A percentile compares a stretch with the other conserved stretches of the same genome.
phyloP scores from a whole-genome alignment of 75 land plant species.

The Gnetum montanum region DNA sequence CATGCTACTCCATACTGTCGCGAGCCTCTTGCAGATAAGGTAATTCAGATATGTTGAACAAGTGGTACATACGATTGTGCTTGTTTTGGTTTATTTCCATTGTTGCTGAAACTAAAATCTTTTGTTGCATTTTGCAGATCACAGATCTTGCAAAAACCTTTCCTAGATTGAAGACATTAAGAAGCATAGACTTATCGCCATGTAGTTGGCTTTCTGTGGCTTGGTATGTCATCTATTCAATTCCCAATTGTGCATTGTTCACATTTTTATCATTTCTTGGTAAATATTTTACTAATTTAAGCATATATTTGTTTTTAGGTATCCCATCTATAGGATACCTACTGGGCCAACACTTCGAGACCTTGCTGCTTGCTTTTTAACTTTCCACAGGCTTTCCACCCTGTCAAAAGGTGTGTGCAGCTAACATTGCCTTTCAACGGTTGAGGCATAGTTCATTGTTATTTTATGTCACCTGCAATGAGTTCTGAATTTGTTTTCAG shows the following conservation, averaged over 20 bases:
- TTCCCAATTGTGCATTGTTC: too few species aligned
- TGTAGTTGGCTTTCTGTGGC: slow-evolving; percentile 87
- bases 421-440: background rate
- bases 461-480: too few species aligned
- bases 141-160: slow-evolving; percentile 38
- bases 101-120: background rate
- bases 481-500: background rate
- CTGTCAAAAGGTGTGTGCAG: slow-evolving; percentile 41
- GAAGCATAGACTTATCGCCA: slow-evolving; percentile 67
- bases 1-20: slow-evolving; percentile 45
- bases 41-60: slow-evolving; percentile 3
- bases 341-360: slow-evolving; percentile 70
- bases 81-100: too few species aligned
- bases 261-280: too few species aligned
- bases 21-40: slow-evolving; percentile 75
- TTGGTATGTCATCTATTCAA: slow-evolving; percentile 33
- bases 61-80: too few species aligned
- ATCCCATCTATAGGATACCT: slow-evolving; percentile 91
- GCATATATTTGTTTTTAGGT: slow-evolving; percentile 27
- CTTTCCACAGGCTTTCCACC: slow-evolving; percentile 65
- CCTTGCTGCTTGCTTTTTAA: slow-evolving; percentile 74
- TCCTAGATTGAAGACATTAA: slow-evolving; percentile 45
- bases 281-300: background rate
- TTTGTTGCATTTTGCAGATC: slow-evolving; percentile 26
- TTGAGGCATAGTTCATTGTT: background rate